Conservation (phyloP, 1,139 yeast genomes). For the Magnusiomyces fungicola region DNA sequence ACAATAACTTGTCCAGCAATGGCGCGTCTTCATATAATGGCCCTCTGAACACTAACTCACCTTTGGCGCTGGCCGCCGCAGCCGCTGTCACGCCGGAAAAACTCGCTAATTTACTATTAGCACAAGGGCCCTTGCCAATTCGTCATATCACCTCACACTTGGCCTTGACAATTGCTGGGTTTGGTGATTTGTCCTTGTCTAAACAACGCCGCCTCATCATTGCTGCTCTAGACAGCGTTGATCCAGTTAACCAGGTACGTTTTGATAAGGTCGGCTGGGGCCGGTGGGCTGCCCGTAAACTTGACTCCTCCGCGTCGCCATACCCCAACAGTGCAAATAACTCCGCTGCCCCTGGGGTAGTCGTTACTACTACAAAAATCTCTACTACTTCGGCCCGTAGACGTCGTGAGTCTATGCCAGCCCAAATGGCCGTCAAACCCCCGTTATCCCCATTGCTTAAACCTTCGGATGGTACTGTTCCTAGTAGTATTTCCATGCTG, state of each 20-base stretch:
- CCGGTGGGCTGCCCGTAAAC: slow-evolving; percentile 80
- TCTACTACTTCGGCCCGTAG: slow-evolving; percentile 1
- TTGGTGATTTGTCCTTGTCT: slow-evolving; percentile 71
- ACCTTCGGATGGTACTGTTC: slow-evolving; percentile 7
- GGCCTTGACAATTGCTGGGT: slow-evolving; percentile 67
- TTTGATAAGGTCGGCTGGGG: slow-evolving; percentile 98
- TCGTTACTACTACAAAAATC: slow-evolving; percentile 3
- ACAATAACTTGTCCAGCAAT: not conserved
- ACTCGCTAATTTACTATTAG: slow-evolving; percentile 57
- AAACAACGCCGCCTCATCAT: slow-evolving; percentile 86
- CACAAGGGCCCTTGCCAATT: slow-evolving; percentile 84
- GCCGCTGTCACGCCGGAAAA: slow-evolving; percentile 76
- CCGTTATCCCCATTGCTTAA: slow-evolving; percentile 13
- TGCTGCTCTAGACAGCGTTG: slow-evolving; percentile 76
- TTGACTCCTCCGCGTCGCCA: slow-evolving; percentile 27
- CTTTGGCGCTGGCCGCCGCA: slow-evolving; percentile 85
- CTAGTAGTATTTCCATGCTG: not conserved
- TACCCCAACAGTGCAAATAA: not conserved
- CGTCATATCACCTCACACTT: slow-evolving; percentile 81
- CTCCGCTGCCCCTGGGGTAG: not conserved
- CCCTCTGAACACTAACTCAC: slow-evolving; percentile 64
- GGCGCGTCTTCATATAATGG: not conserved
- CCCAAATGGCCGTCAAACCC: slow-evolving; percentile 9
- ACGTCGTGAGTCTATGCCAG: slow-evolving; percentile 12
- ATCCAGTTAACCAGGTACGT: slow-evolving; percentile 50